Conservation (phyloP, 192 early-diverging fungal species). For the Gryganskiella cystojenkinii region DNA sequence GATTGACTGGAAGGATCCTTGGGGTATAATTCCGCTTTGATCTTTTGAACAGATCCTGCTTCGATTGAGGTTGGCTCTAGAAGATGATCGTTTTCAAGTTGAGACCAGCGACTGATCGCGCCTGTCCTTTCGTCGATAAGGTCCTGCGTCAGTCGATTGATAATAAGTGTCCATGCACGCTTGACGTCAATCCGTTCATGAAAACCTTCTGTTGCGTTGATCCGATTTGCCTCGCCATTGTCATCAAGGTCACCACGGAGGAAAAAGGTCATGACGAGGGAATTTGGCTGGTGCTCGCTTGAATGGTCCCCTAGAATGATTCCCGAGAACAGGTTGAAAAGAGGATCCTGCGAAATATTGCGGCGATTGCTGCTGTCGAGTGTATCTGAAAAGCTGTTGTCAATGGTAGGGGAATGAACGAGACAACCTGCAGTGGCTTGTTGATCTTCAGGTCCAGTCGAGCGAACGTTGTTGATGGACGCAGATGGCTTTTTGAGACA, state of each 20-base stretch:
- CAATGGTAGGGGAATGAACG: conserved; percentile 5
- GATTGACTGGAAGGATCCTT: too few species aligned
- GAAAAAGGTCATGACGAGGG: conserved; percentile 34
- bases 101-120: too few species aligned
- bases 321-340: conserved; percentile 4
- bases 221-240: background rate
- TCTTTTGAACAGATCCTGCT: background rate
- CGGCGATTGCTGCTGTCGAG: background rate
- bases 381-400: background rate
- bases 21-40: too few species aligned
- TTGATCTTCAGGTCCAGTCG: background rate
- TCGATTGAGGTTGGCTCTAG: too few species aligned
- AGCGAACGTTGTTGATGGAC: conserved; percentile 22
- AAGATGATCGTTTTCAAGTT: too few species aligned
- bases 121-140: too few species aligned
- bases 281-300: background rate
- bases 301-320: background rate
- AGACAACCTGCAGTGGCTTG: background rate
- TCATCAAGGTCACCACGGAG: conserved; percentile 27
- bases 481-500: conserved; percentile 18
- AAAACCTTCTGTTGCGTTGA: background rate
- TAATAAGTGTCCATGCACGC: background rate
- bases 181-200: too few species aligned
- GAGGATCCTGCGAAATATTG: background rate
- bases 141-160: too few species aligned